phyloP scores from a whole-genome alignment of 176 grass and related monocot species.

The Oryza meyeriana region DNA sequence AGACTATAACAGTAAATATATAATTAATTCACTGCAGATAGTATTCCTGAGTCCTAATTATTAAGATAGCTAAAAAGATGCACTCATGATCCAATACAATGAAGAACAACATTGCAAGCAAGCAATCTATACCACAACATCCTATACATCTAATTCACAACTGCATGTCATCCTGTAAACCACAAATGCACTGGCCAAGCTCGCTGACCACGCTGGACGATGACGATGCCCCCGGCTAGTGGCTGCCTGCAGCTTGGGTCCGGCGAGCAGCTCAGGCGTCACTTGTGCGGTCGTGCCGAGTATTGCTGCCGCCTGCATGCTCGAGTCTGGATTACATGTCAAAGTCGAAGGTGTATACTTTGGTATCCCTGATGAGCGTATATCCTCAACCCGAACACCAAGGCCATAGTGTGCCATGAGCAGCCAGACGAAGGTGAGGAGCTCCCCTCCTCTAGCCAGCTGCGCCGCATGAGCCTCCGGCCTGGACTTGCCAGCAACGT shows the following conservation, averaged over 20 bases:
- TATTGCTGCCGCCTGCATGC: too few relatives aligned
- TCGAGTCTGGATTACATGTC: too few relatives aligned
- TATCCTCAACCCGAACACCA: not conserved
- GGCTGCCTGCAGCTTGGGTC: too few relatives aligned
- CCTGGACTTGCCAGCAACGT: not conserved
- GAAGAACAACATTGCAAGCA: not conserved
- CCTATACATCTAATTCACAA: not conserved
- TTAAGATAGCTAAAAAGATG: not conserved
- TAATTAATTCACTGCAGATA: not conserved
- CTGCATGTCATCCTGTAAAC: not conserved
- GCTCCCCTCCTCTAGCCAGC: slow-evolving; percentile 14
- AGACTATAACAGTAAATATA: not conserved
- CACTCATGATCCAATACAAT: not conserved
- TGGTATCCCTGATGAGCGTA: too few relatives aligned
- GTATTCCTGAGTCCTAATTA: not conserved
- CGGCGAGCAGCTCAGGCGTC: too few relatives aligned
- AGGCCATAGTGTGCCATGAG: not conserved
- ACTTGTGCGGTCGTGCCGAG: too few relatives aligned
- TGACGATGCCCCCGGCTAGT: too few relatives aligned
- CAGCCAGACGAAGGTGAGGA: slow-evolving; percentile 2
- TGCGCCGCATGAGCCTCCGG: not conserved
- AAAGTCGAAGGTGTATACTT: too few relatives aligned
- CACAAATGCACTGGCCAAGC: not conserved
- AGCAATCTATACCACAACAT: not conserved
- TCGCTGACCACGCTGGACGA: too few relatives aligned